These are phyloP conservation scores for Anaeromyces robustus DNA, from an alignment of 192 early-diverging fungal species.

Conservation along the genomic window DNA sequence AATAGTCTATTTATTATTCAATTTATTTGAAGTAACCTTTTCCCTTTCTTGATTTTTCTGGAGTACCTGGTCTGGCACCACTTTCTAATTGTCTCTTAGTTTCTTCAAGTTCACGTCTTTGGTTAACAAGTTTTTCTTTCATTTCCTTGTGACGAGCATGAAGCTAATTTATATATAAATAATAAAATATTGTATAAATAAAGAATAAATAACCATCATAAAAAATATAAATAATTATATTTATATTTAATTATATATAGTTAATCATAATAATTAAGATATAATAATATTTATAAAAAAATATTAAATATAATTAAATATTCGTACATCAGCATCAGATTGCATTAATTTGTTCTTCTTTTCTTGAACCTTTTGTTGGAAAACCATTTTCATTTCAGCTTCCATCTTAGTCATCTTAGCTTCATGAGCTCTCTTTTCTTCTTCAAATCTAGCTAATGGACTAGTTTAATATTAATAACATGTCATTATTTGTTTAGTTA, in stretches of 20 bases:
- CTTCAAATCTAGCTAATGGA: conserved; percentile 65
- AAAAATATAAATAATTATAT: no score
- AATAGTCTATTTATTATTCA: background rate
- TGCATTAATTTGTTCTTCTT: conserved; percentile 97
- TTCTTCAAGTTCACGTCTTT: background rate
- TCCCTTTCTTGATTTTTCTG: background rate
- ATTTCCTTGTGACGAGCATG: background rate
- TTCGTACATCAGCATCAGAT: conserved; percentile 65
- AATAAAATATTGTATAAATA: no score
- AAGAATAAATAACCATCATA: no score
- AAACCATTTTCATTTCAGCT: conserved; percentile 94
- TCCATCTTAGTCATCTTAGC: conserved; percentile 97
- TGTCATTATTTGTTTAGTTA: no score
- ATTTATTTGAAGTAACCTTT: background rate
- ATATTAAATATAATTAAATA: background rate
- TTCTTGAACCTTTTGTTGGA: conserved; percentile 97
- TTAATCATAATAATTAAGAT: no score
- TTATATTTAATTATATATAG: no score
- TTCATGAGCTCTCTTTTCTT: conserved; percentile 83
- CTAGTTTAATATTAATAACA: conserved; percentile 21
- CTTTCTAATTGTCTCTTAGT: background rate
- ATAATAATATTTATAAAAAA: no score
- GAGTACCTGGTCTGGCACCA: background rate
- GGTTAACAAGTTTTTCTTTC: background rate
- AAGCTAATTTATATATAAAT: background rate